Evolutionary conservation across 176 grass and related monocot species (phyloP).

Genomic region (Oryza meridionalis): DNA sequence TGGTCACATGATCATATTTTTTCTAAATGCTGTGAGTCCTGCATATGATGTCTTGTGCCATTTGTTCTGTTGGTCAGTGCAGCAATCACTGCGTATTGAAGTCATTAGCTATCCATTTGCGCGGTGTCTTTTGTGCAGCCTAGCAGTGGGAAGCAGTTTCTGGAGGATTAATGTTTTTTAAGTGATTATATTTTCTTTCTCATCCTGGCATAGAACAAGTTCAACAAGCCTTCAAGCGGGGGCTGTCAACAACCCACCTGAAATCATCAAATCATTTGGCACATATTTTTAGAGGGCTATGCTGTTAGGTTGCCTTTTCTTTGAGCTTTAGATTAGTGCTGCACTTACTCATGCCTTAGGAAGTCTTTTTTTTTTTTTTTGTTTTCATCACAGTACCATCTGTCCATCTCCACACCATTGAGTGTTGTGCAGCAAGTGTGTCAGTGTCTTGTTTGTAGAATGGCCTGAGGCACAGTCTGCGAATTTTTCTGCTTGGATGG

Average conservation of each 20-base stretch:
- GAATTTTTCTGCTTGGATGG: not conserved
- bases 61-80: not conserved
- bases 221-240: not conserved
- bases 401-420: not conserved
- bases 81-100: not conserved
- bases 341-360: not conserved
- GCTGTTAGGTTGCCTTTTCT: not conserved
- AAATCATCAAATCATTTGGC: not conserved
- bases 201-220: not conserved
- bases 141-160: not conserved
- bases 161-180: not conserved
- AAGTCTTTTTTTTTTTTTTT: not conserved
- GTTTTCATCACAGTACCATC: not conserved
- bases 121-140: not conserved
- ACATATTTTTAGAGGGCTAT: not conserved
- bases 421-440: not conserved
- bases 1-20: not conserved
- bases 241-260: not conserved
- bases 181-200: not conserved
- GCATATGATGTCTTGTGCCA: not conserved
- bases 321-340: not conserved
- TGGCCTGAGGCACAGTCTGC: not conserved
- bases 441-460: not conserved
- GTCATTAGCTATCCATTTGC: not conserved
- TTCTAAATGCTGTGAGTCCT: not conserved